These are phyloP conservation scores for Hypomontagnella monticulosa DNA, from an alignment of 495 filamentous ascomycete genomes.

Conservation along the genomic window DNA sequence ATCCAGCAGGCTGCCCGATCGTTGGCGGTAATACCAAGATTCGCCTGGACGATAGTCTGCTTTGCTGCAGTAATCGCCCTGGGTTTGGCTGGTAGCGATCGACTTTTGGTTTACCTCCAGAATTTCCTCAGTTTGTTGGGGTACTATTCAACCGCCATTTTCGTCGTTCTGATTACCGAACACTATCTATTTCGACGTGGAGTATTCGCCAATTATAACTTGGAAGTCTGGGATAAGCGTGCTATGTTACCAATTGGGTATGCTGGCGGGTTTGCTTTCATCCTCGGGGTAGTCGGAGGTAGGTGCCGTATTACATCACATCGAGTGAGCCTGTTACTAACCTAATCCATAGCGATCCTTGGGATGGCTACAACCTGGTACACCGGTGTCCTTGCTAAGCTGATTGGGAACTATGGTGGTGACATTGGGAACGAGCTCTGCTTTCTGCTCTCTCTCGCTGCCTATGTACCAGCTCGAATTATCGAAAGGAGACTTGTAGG, in stretches of 20 bases:
- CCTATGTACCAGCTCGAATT: slow-evolving; percentile 47
- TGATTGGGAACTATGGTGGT: slow-evolving; percentile 60
- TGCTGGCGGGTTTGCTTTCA: slow-evolving; percentile 57
- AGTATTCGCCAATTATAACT: slow-evolving; percentile 55
- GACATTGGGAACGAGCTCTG: slow-evolving; percentile 67
- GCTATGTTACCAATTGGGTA: slow-evolving; percentile 57
- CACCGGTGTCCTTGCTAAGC: slow-evolving; percentile 58
- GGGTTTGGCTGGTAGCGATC: slow-evolving; percentile 57
- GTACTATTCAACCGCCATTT: slow-evolving; percentile 68
- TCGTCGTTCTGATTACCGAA: slow-evolving; percentile 66
- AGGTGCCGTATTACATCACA: neutral
- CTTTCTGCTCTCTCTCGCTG: slow-evolving; percentile 55
- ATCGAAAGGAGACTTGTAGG: slow-evolving; percentile 27
- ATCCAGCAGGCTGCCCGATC: slow-evolving; percentile 53
- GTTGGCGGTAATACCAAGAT: slow-evolving; percentile 55
- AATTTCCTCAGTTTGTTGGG: slow-evolving; percentile 68
- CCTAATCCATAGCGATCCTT: slow-evolving; percentile 43
- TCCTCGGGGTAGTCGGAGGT: slow-evolving; percentile 56
- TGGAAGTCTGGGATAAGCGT: slow-evolving; percentile 62
- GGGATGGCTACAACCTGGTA: slow-evolving; percentile 65
- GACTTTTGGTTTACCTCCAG: slow-evolving; percentile 55
- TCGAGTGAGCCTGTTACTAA: slow-evolving; percentile 10
- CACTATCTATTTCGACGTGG: slow-evolving; percentile 66
- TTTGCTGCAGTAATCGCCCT: slow-evolving; percentile 54
- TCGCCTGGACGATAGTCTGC: slow-evolving; percentile 58